Conservation (phyloP, 345 rosid species). For the Lepidium didymum region DNA sequence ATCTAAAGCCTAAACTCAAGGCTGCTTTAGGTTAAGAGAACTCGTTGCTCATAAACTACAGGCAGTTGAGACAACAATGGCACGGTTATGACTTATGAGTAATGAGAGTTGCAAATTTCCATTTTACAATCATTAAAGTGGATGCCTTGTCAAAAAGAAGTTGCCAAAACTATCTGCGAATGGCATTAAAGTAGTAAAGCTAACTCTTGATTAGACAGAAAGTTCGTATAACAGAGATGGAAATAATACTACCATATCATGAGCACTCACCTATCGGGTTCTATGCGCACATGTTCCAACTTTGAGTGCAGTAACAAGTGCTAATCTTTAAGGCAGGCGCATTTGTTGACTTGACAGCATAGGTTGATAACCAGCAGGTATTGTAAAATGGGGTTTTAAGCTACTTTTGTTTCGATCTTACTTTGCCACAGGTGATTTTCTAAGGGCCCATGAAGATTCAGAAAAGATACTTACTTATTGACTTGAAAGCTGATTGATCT, state of each 20-base stretch:
- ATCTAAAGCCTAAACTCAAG: neutral
- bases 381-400: neutral
- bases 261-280: conserved; percentile 20
- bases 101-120: neutral
- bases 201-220: conserved; percentile 27
- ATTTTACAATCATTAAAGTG: conserved; percentile 2
- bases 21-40: neutral
- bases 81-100: neutral
- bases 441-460: conserved; percentile 27
- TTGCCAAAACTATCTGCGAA: conserved; percentile 18
- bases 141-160: conserved; percentile 19
- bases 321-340: conserved; percentile 15
- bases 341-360: conserved; percentile 27
- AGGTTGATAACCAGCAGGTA: conserved; percentile 22
- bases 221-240: conserved; percentile 13
- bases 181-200: conserved; percentile 18
- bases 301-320: conserved; percentile 26
- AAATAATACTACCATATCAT: conserved; percentile 14
- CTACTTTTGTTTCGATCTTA: conserved; percentile 8
- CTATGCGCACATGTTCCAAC: conserved; percentile 22
- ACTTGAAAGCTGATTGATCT: conserved; percentile 25
- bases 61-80: conserved; percentile 14
- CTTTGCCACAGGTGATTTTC: conserved; percentile 25
- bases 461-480: conserved; percentile 21
- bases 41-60: neutral